Evolutionary conservation across 2,329 filamentous ascomycete genomes (phyloP).

Genomic region (Daldinia sp.): DNA sequence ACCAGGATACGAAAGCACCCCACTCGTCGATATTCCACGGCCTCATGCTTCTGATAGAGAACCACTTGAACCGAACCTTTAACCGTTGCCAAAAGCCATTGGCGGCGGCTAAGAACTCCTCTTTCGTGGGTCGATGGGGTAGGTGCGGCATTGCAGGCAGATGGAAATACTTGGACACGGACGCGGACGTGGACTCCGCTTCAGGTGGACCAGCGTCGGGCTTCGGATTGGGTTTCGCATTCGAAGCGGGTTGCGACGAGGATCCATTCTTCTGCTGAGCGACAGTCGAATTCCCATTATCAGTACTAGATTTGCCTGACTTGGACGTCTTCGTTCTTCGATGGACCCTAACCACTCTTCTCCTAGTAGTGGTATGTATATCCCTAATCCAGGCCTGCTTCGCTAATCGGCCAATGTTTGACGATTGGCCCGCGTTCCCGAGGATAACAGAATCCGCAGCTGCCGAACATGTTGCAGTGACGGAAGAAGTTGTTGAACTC

Average conservation of each 20-base stretch:
- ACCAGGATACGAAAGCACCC: slow-evolving; percentile 93
- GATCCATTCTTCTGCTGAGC: slow-evolving; percentile 40
- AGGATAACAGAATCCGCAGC: slow-evolving; percentile 55
- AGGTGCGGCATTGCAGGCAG: slow-evolving; percentile 70
- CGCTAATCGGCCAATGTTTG: slow-evolving; percentile 54
- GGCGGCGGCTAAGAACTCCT: slow-evolving; percentile 90
- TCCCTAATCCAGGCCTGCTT: slow-evolving; percentile 55
- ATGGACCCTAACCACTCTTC: slow-evolving; percentile 39
- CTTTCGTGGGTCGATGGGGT: slow-evolving; percentile 90
- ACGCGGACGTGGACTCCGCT: slow-evolving; percentile 57
- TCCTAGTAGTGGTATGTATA: slow-evolving; percentile 47
- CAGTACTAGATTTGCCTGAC: slow-evolving; percentile 42
- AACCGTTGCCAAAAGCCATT: slow-evolving; percentile 93
- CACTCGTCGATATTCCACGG: slow-evolving; percentile 98
- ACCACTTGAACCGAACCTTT: slow-evolving; percentile 96
- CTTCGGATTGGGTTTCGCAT: slow-evolving; percentile 38
- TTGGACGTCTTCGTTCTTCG: slow-evolving; percentile 52
- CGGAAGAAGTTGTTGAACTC: slow-evolving; percentile 54
- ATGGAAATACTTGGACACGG: slow-evolving; percentile 70
- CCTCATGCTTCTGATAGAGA: slow-evolving; percentile 91
- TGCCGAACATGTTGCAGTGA: slow-evolving; percentile 56
- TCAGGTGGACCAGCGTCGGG: slow-evolving; percentile 42
- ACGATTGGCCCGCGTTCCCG: slow-evolving; percentile 47
- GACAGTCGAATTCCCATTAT: slow-evolving; percentile 36
- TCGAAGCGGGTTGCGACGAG: slow-evolving; percentile 29